phyloP scores from a whole-genome alignment of 2,329 filamentous ascomycete species.

The Aspergillus sp. region DNA sequence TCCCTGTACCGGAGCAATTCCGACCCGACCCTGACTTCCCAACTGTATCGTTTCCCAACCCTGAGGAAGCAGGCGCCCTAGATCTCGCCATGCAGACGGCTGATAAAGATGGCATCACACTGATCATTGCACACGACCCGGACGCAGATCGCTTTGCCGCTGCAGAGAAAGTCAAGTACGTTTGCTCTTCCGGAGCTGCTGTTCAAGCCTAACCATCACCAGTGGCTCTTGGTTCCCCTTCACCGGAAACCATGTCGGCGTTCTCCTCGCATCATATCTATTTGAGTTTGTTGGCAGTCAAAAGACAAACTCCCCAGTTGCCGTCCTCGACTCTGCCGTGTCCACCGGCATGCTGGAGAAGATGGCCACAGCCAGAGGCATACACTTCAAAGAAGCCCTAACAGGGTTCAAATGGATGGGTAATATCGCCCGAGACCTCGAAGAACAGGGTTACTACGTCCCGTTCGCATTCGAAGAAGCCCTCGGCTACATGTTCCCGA shows the following conservation, averaged over 20 bases:
- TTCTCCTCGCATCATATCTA: constrained; percentile 58
- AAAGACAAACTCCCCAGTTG: constrained; percentile 40
- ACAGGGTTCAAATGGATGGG: constrained; percentile 70
- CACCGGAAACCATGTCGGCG: constrained; percentile 64
- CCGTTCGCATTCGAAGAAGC: constrained; percentile 64
- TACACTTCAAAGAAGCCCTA: constrained; percentile 59
- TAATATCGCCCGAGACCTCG: constrained; percentile 56
- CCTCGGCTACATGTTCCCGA: constrained; percentile 64
- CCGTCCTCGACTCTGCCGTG: constrained; percentile 62
- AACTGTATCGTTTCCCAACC: constrained; percentile 64
- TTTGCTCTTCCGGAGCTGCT: constrained; percentile 2
- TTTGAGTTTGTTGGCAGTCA: constrained; percentile 44
- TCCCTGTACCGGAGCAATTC: constrained; percentile 45
- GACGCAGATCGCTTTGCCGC: constrained; percentile 64
- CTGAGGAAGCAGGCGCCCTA: constrained; percentile 62
- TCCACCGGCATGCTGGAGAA: constrained; percentile 61
- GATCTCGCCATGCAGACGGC: constrained; percentile 58
- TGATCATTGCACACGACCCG: constrained; percentile 63
- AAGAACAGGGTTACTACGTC: constrained; percentile 48
- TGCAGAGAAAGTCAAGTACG: constrained; percentile 54
- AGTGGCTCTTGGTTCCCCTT: constrained; percentile 58
- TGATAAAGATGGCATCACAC: constrained; percentile 44
- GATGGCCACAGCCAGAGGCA: constrained; percentile 54
- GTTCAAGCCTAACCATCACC: neutral
- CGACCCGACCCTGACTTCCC: constrained; percentile 63